Conservation (phyloP, 129 eudicot genomes). For the Tagetes patula region DNA sequence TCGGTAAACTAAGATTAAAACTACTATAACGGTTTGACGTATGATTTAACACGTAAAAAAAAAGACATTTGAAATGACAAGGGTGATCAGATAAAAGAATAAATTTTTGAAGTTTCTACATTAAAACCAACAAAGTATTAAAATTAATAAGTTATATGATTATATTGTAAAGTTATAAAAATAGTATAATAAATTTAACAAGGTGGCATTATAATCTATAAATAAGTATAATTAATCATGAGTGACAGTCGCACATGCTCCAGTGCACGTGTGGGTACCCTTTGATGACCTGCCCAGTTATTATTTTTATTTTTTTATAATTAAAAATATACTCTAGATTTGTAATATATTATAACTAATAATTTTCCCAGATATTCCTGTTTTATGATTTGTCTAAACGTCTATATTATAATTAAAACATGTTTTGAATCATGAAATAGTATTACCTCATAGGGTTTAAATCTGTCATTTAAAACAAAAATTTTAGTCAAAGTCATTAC, state of each 20-base stretch:
- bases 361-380: neutral
- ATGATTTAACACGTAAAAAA: too few relatives aligned
- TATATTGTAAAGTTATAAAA: neutral
- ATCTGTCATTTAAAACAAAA: too few relatives aligned
- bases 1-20: neutral
- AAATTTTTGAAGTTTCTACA: too few relatives aligned
- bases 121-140: too few relatives aligned
- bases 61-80: too few relatives aligned
- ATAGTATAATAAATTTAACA: neutral
- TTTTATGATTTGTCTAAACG: neutral
- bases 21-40: neutral
- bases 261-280: slow-evolving; percentile 61
- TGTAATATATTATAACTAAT: slow-evolving; percentile 1
- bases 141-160: neutral
- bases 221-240: slow-evolving; percentile 3
- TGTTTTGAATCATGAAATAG: too few relatives aligned
- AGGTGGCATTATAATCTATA: slow-evolving; percentile 16
- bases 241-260: slow-evolving; percentile 46
- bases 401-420: neutral
- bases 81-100: too few relatives aligned
- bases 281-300: slow-evolving; percentile 39
- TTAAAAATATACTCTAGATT: slow-evolving; percentile 6
- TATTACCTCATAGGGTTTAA: too few relatives aligned
- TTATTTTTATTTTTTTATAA: slow-evolving; percentile 18
- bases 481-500: too few relatives aligned